These are phyloP conservation scores for Alternaria brassicae DNA, from an alignment of 2,329 filamentous ascomycete species.

Conservation along the genomic window DNA sequence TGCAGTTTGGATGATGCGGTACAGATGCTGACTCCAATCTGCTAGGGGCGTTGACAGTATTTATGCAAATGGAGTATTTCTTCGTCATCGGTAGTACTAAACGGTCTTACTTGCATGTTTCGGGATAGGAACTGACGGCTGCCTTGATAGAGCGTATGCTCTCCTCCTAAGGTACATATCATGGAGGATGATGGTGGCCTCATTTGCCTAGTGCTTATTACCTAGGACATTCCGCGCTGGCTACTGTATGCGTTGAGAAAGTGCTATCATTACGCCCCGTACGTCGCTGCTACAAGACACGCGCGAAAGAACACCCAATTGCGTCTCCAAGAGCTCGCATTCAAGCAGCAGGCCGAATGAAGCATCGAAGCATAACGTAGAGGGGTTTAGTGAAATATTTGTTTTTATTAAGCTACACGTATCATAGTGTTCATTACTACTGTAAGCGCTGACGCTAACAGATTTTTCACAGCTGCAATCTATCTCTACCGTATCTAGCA, in stretches of 20 bases:
- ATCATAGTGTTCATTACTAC: not conserved
- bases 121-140: not conserved
- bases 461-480: not conserved
- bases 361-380: not conserved
- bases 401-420: not conserved
- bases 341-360: not conserved
- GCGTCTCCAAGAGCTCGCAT: not conserved
- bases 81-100: not conserved
- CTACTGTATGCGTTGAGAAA: not conserved
- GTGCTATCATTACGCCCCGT: not conserved
- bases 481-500: not conserved
- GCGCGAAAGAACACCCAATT: not conserved
- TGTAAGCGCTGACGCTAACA: not conserved
- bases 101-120: not conserved
- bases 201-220: conserved; percentile 3
- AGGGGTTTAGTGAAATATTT: not conserved
- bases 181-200: not conserved
- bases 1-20: not conserved
- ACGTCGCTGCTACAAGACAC: not conserved
- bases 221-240: not conserved
- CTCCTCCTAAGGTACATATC: not conserved
- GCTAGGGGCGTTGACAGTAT: not conserved
- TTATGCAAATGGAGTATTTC: not conserved
- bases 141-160: not conserved
- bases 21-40: not conserved